Evolutionary conservation across 306 rosid species (phyloP), one percentile per base, ranked within the genome.

Genomic region (Inga laurina): DNA sequence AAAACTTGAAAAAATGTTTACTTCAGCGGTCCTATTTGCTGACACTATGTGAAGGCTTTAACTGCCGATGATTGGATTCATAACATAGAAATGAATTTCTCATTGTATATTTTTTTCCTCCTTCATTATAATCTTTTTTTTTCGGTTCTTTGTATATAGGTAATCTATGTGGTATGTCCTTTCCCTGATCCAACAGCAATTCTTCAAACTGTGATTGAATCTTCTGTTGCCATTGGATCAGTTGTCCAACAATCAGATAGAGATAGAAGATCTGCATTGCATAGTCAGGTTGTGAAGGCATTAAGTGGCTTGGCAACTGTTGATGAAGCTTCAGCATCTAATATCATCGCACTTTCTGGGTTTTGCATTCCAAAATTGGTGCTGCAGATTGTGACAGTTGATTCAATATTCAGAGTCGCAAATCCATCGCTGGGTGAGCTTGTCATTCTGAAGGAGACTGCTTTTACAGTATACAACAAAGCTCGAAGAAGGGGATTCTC

Each of bases 161-260:
- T 96, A 78, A 87, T 96, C 75, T 96, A 96, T 89, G 99, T 96
- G 78, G 94, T 96, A 46, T 96, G 99, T 90, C 99, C 99, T 62
- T 93, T 96, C 85, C 99, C 99, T 15, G 99, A 96, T 85, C 97
- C 99, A 48, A 85, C 91, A 86, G 97, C 97, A 80, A 87, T 96
- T 87, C 90, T 96, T 77, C 96, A 90, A 91, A 96, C 99, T 65
- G 91, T 96, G 39, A 79, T 92, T 85, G 98, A 96, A 85, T 89
- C 99, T 74, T 90, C 98, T 86, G 94, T 96, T 84, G 91, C 99
- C 77, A 83, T 96, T 54, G 99, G 99, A 79, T 92, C 99, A 1
- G 94, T 91, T 85, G 83, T 87, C 88, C 96, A 91, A 79, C 96
- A 90, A 76, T 89, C 93, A 81, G 97, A 95, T 81, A 89, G 97